These are phyloP conservation scores for Phyllosticta citriasiana DNA, from an alignment of 2,329 filamentous ascomycete species.

Conservation along the genomic window DNA sequence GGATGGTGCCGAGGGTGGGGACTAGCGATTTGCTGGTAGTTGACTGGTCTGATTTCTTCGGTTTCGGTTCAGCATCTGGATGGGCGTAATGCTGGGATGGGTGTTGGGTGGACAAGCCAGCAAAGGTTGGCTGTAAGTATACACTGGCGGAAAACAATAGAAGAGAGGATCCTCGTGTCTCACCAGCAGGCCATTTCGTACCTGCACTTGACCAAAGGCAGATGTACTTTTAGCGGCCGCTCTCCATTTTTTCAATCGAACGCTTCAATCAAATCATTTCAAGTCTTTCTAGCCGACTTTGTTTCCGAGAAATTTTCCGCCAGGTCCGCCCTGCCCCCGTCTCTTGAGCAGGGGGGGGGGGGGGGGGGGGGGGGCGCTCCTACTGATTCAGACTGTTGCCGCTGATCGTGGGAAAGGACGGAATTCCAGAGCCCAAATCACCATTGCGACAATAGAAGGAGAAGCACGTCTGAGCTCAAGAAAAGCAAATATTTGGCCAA, in stretches of 20 bases:
- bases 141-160: background rate
- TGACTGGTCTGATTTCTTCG: background rate
- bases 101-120: background rate
- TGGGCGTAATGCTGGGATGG: background rate
- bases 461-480: too few relatives aligned
- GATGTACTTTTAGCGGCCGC: background rate
- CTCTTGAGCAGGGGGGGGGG: too few relatives aligned
- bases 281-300: too few relatives aligned
- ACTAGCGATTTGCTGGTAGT: background rate
- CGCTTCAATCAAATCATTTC: background rate
- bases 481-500: background rate
- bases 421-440: too few relatives aligned
- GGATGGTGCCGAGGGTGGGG: background rate
- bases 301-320: too few relatives aligned
- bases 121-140: background rate
- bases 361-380: too few relatives aligned
- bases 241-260: background rate
- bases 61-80: background rate
- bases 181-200: background rate
- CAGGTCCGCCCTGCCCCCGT: too few relatives aligned
- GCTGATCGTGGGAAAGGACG: too few relatives aligned
- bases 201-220: background rate
- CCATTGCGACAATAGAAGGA: too few relatives aligned
- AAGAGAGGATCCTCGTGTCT: background rate
- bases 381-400: too few relatives aligned